phyloP scores from a whole-genome alignment of 2,329 filamentous ascomycete genomes.

The Hymenoscyphus repandus region DNA sequence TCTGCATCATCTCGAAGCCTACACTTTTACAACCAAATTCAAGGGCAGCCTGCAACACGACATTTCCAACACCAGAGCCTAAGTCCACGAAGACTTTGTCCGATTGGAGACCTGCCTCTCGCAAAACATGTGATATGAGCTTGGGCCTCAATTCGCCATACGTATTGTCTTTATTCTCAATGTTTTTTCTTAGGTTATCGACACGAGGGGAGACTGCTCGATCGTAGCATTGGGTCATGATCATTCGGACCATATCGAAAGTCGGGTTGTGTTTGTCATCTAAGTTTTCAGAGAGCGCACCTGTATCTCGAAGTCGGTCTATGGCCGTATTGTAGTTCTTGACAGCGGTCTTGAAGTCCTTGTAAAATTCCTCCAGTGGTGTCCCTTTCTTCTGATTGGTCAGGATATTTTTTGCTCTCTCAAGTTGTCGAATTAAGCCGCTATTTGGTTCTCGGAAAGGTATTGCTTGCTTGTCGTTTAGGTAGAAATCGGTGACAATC shows the following conservation, averaged over 20 bases:
- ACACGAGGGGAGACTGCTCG: conserved; percentile 88
- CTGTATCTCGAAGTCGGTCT: conserved; percentile 58
- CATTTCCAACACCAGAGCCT: conserved; percentile 93
- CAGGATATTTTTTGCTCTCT: conserved; percentile 49
- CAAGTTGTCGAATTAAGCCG: conserved; percentile 72
- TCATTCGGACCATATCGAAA: conserved; percentile 69
- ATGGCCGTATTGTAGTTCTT: conserved; percentile 73
- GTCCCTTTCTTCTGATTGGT: conserved; percentile 44
- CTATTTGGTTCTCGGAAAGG: conserved; percentile 66
- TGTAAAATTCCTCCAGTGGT: conserved; percentile 34
- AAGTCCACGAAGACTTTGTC: conserved; percentile 89
- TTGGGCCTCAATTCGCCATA: conserved; percentile 88
- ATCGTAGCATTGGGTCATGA: conserved; percentile 83
- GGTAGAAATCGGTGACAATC: conserved; percentile 69
- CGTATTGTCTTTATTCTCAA: conserved; percentile 86
- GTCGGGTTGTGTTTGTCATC: conserved; percentile 64
- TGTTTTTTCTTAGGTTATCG: conserved; percentile 76
- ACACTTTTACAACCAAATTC: conserved; percentile 92
- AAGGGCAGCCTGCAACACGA: conserved; percentile 87
- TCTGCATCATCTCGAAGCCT: conserved; percentile 95
- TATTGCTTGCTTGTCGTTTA: conserved; percentile 63
- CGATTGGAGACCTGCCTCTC: conserved; percentile 69
- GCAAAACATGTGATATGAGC: conserved; percentile 79
- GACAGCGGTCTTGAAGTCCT: conserved; percentile 68
- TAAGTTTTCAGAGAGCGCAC: conserved; percentile 67